Base-by-base conservation (phyloP, 139 green algal genomes). In the Asterochloris erici region DNA sequence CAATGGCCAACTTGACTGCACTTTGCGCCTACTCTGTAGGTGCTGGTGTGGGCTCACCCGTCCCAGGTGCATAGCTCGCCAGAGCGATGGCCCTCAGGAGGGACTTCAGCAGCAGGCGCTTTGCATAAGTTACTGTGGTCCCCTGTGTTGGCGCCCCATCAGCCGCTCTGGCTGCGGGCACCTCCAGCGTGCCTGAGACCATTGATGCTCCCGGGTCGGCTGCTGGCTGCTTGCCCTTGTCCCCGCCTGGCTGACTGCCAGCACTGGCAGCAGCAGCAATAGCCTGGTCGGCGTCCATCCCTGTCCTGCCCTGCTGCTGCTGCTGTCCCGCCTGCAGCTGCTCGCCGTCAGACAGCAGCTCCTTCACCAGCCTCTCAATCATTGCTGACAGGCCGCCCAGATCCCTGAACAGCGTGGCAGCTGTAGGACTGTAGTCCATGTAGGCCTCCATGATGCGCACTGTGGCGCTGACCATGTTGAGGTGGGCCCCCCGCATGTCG, bases 21-120 rank as follows among this genome's bases (percentile, higher is more conserved):
- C n/a, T n/a, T n/a, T n/a, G n/a, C n/a, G n/a, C n/a, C n/a, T n/a
- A n/a, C n/a, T n/a, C n/a, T n/a, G n/a, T n/a, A n/a, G n/a, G n/a
- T 54, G 38, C 38, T 80, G 76, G 68, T 61, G 82, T 89, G 24
- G 88, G 87, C 24, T 63, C 81, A 14, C 74, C 74, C 12, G 86
- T 79, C 26, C 89, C 87, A 27, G 91, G 91, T 21, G 89, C 75
- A 64, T 96, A 99, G 84, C 86, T 95, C 60, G 93, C 89, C 1
- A 98, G 86, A 15, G 92, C 88, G 12, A 98, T 92, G 76, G 89
- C 91, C 9, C 96, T 87, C 85, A 99, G 86, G 70, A 99, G 89
- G 29, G 91, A 92, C 90, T 98, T 98, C 27, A 98, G 86, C 24
- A 99, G 91, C 23, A 94, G 82, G 24, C 92, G 86, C 19, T 92